Evolutionary conservation across 192 early-diverging fungal genomes (phyloP).

Genomic region (Coemansia umbellata): DNA sequence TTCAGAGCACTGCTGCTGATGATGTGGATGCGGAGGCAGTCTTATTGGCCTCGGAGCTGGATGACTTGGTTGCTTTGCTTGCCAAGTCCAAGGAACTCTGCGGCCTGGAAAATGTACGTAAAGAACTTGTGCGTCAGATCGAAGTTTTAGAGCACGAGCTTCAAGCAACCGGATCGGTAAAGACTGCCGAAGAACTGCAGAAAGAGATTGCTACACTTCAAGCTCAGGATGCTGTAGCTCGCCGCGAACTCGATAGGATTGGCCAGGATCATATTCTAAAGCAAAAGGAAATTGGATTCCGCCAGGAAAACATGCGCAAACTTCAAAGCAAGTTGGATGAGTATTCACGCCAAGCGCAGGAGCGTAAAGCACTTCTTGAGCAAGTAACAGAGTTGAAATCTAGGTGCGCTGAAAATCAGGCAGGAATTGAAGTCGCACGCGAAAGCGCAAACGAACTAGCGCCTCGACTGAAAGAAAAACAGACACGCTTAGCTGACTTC

Average conservation of each 20-base stretch:
- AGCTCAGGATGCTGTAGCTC: conserved; percentile 32
- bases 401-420: neutral
- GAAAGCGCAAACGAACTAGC: conserved; percentile 12
- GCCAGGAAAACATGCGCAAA: conserved; percentile 32
- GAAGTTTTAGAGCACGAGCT: conserved; percentile 53
- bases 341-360: conserved; percentile 26
- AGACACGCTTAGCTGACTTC: conserved; percentile 26
- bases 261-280: conserved; percentile 52
- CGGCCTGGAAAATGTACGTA: conserved; percentile 38
- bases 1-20: conserved; percentile 15
- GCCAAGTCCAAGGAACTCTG: conserved; percentile 23
- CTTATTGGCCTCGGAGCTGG: conserved; percentile 11
- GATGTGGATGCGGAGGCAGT: conserved; percentile 19
- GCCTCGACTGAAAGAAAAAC: conserved; percentile 21
- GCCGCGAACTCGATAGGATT: conserved; percentile 55
- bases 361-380: conserved; percentile 17
- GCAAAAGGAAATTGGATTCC: conserved; percentile 55
- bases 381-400: conserved; percentile 26
- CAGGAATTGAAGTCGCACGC: conserved; percentile 11
- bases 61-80: conserved; percentile 11
- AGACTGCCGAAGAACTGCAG: conserved; percentile 67
- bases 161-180: conserved; percentile 54
- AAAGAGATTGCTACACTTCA: conserved; percentile 53
- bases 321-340: conserved; percentile 22
- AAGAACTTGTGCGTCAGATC: conserved; percentile 47